Base-by-base conservation (phyloP, 2,329 filamentous ascomycete species). In the Lachnellula arida region DNA sequence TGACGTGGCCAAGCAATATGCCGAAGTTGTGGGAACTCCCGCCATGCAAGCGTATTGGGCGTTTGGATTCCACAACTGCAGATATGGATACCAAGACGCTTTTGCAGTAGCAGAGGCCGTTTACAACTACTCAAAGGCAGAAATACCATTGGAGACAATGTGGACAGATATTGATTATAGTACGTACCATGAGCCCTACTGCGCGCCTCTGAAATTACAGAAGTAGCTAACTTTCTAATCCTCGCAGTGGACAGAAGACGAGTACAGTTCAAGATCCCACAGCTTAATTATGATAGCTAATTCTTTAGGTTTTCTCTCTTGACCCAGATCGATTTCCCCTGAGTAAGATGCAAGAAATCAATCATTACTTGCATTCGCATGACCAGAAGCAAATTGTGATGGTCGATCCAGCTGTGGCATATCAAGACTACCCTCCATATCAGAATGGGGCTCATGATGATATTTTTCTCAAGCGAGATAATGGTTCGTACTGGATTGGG, bases 311-410 rank as follows among this genome's bases (percentile, higher is more conserved):
- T 47, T 89, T 89, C 67, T 84, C 84, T 0, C 72, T 84, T 0
- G 87, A 89, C 59, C 80, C 82, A 0, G 76, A 84, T 2, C 75
- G 85, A 34, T 89, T 85, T 66, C 80, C 85, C 0, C 66, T 87
- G 5, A 54, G 76, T 0, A 78, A 80, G 68, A 80, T 91, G 75
- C 83, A 81, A 39, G 79, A 87, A 62, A 72, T 91, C 1, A 84
- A 87, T 22, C 74, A 80, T 37, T 81, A 86, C 22, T 77, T 94
- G 0, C 88, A 91, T 65, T 69, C 73, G 6, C 79, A 84, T 54
- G 72, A 87, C 43, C 87, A 91, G 68, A 80, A 87, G 47, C 89
- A 89, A 60, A 79, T 90, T 32, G 73, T 92, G 47, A 94, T 94
- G 83, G 86, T 93, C 1, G 89, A 94, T 62, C 86, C 87, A 2